A percentile compares a stretch with the other conserved stretches of the same genome.
Conservation (phyloP, 345 rosid genomes). For the Erysimum cheiranthoides region DNA sequence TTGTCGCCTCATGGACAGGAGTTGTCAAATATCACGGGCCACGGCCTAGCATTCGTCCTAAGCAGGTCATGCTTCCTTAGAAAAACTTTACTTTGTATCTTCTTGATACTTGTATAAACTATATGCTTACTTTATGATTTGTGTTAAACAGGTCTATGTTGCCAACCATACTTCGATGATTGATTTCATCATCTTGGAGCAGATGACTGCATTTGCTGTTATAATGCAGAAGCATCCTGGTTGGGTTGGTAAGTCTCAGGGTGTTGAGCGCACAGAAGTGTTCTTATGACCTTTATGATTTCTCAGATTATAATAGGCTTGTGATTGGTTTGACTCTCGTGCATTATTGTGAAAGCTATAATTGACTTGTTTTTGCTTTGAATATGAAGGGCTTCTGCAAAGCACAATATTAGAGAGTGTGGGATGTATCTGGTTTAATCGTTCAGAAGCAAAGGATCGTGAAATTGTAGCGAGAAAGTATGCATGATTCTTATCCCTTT, state of each 20-base stretch:
- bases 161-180: constrained; percentile 99
- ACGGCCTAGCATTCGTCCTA: constrained; percentile 92
- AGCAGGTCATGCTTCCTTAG: constrained; percentile 63
- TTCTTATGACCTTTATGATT: constrained; percentile 21
- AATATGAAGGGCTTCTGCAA: constrained; percentile 77
- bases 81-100: background rate
- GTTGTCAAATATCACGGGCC: constrained; percentile 98
- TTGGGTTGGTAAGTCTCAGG: constrained; percentile 91
- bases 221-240: constrained; percentile 99
- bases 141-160: constrained; percentile 77
- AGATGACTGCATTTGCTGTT: constrained; percentile 98
- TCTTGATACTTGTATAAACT: constrained; percentile 11
- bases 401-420: constrained; percentile 96
- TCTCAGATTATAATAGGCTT: background rate
- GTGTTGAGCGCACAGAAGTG: background rate
- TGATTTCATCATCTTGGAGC: constrained; percentile 93
- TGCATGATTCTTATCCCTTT: constrained; percentile 33
- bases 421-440: constrained; percentile 99
- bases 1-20: constrained; percentile 99
- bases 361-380: constrained; percentile 42
- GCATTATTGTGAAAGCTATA: constrained; percentile 19
- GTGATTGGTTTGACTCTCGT: constrained; percentile 17
- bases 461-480: constrained; percentile 95
- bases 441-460: constrained; percentile 95
- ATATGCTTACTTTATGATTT: constrained; percentile 33